Conservation (phyloP, 257 asterid genomes). For the Capsicum pubescens region DNA sequence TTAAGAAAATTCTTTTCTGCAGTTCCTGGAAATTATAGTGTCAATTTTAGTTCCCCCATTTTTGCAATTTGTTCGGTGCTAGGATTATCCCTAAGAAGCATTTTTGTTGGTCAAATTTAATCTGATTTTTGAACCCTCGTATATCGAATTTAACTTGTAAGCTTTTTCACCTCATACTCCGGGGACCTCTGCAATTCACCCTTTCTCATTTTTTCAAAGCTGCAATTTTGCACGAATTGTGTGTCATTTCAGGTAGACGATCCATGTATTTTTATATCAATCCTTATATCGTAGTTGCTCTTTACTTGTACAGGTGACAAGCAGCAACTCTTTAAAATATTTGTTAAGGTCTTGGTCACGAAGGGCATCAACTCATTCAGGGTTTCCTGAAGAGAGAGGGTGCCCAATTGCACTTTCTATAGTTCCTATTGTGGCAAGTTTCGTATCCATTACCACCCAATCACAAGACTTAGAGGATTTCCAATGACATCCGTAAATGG, state of each 20-base stretch:
- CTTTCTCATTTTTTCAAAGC: neutral
- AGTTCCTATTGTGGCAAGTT: neutral
- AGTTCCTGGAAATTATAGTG: neutral
- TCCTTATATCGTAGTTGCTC: neutral
- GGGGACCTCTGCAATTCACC: neutral
- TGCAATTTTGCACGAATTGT: neutral
- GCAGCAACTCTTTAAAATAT: neutral
- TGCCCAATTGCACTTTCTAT: constrained; percentile 1
- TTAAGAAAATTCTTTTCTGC: neutral
- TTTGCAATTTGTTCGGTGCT: neutral
- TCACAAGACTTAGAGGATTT: constrained; percentile 21
- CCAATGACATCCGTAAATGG: neutral
- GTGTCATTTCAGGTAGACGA: neutral
- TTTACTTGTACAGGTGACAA: constrained; percentile 23
- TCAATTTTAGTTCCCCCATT: neutral
- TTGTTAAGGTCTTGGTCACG: neutral
- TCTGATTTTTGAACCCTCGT: neutral
- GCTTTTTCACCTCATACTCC: neutral
- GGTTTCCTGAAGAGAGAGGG: constrained; percentile 16
- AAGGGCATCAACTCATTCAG: constrained; percentile 27
- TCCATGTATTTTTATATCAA: neutral
- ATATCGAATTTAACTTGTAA: neutral
- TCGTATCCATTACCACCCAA: neutral
- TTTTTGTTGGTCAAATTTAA: neutral
- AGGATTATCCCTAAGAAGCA: neutral